phyloP scores from a whole-genome alignment of 2,329 filamentous ascomycete genomes.

The Capronia coronata region DNA sequence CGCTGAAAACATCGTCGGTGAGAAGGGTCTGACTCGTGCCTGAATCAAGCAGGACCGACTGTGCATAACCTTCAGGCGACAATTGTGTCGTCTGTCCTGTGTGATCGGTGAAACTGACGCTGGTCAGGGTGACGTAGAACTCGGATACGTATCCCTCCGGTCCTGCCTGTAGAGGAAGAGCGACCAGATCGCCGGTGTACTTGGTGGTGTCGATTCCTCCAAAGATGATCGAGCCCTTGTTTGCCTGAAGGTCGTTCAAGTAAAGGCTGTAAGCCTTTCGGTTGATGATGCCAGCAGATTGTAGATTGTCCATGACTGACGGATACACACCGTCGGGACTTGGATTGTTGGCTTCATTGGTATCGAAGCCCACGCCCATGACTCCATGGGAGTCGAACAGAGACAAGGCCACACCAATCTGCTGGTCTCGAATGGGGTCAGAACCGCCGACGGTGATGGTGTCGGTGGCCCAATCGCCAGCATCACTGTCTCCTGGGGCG shows the following conservation, averaged over 20 bases:
- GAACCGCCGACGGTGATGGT: constrained; percentile 19
- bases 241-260: constrained; percentile 21
- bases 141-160: too few relatives aligned
- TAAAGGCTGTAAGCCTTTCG: constrained; percentile 24
- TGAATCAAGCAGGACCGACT: constrained; percentile 64
- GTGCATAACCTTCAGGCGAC: constrained; percentile 40
- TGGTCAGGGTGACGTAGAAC: constrained; percentile 48
- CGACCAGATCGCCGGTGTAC: constrained; percentile 56
- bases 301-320: constrained; percentile 21
- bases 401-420: constrained; percentile 18
- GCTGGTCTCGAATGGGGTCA: constrained; percentile 14
- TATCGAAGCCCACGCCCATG: constrained; percentile 24
- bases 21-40: constrained; percentile 66
- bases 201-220: constrained; percentile 65
- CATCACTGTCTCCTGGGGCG: constrained; percentile 19
- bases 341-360: constrained; percentile 11
- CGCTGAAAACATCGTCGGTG: constrained; percentile 51
- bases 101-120: constrained; percentile 41
- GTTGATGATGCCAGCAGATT: constrained; percentile 13
- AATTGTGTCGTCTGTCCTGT: constrained; percentile 33
- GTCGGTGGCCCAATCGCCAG: constrained; percentile 22
- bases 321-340: constrained; percentile 13
- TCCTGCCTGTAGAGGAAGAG: constrained; percentile 49
- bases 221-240: constrained; percentile 55
- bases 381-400: constrained; percentile 21